These are phyloP conservation scores for Amaranthus tricolor DNA, from an alignment of 179 eudicot genomes.

Conservation along the genomic window DNA sequence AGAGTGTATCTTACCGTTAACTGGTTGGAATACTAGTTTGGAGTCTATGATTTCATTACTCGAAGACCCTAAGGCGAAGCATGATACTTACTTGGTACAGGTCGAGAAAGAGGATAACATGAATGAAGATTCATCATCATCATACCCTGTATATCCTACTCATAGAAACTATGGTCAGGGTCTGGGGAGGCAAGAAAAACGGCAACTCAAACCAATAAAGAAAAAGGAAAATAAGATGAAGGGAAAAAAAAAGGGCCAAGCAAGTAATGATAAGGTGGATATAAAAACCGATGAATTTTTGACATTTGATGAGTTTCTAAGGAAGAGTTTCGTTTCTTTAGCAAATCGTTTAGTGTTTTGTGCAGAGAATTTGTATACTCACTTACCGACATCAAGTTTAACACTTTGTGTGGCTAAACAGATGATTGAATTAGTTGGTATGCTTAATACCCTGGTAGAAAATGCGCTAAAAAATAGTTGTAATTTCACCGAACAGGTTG, in stretches of 20 bases:
- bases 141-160: no score
- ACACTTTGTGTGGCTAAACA: constrained; percentile 30
- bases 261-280: background rate
- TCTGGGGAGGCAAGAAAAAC: no score
- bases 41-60: constrained; percentile 45
- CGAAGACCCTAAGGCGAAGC: constrained; percentile 41
- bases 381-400: constrained; percentile 53
- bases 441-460: constrained; percentile 24
- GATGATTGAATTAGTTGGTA: constrained; percentile 40
- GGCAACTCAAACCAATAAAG: no score
- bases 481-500: background rate
- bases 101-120: no score
- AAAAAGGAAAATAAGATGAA: background rate
- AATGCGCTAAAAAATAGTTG: background rate
- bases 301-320: constrained; percentile 51
- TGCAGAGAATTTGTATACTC: constrained; percentile 43
- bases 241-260: background rate
- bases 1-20: constrained; percentile 4
- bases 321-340: constrained; percentile 22
- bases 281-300: background rate
- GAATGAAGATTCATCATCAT: no score
- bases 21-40: constrained; percentile 47
- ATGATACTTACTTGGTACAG: constrained; percentile 6
- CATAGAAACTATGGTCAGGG: no score
- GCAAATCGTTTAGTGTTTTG: constrained; percentile 21